These are phyloP conservation scores for Irpex sp. DNA, from an alignment of 1,284 basidiomycete genomes.

Conservation along the genomic window DNA sequence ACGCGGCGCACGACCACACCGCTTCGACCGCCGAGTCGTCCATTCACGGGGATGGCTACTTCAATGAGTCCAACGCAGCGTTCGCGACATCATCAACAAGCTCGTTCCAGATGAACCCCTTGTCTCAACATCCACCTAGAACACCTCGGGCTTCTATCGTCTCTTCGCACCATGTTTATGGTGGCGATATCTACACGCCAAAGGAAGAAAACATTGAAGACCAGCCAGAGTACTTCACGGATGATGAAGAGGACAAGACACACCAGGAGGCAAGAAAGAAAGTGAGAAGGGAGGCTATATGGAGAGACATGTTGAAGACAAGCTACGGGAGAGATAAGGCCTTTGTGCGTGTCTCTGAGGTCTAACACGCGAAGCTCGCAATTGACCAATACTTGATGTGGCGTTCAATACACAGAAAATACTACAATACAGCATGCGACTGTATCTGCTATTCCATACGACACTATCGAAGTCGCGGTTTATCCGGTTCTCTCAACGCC, in stretches of 20 bases:
- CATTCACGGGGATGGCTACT: slow-evolving; percentile 35
- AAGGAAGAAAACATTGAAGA: slow-evolving; percentile 35
- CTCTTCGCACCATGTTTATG: slow-evolving; percentile 34
- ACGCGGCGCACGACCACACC: slow-evolving; percentile 21
- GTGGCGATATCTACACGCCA: slow-evolving; percentile 33
- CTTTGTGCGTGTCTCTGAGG: slow-evolving; percentile 51
- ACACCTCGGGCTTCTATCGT: slow-evolving; percentile 58
- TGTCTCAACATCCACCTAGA: slow-evolving; percentile 71
- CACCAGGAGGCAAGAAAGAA: slow-evolving; percentile 38
- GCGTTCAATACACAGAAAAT: slow-evolving; percentile 54
- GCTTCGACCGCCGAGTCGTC: slow-evolving; percentile 30
- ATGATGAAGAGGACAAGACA: slow-evolving; percentile 31
- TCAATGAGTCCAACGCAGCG: slow-evolving; percentile 28
- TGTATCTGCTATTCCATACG: slow-evolving; percentile 69
- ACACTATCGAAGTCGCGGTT: slow-evolving; percentile 42
- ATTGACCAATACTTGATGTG: background rate
- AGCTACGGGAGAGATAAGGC: slow-evolving; percentile 78
- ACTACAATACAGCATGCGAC: slow-evolving; percentile 73
- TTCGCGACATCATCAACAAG: slow-evolving; percentile 39
- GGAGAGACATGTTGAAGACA: slow-evolving; percentile 72
- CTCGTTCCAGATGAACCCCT: slow-evolving; percentile 75
- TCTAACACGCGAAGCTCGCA: too few relatives aligned
- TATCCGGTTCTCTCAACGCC: slow-evolving; percentile 40
- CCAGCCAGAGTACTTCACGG: slow-evolving; percentile 41
- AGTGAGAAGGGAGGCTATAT: slow-evolving; percentile 61